Conservation (phyloP, 768 basidiomycete genomes). For the Suillus americanus region DNA sequence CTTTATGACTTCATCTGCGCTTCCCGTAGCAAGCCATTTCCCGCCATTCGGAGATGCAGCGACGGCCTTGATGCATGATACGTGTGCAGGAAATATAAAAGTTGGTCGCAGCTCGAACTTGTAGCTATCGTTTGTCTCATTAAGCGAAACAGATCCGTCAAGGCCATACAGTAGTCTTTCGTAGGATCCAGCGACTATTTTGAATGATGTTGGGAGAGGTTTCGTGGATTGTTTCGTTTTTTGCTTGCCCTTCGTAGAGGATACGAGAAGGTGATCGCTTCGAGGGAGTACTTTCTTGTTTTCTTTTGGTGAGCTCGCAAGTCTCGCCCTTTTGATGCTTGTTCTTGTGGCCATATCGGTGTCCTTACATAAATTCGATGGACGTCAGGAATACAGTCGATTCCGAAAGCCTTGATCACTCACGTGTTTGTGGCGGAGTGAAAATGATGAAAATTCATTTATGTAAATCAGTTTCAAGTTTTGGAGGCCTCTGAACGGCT, state of each 20-base stretch:
- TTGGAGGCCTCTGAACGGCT: too few relatives aligned
- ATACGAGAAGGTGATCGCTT: constrained; percentile 5
- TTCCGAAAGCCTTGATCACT: too few relatives aligned
- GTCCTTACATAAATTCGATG: not conserved
- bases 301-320: constrained; percentile 15
- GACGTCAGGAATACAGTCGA: too few relatives aligned
- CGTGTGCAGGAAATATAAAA: constrained; percentile 97
- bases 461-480: too few relatives aligned
- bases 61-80: constrained; percentile 88
- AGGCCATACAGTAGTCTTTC: constrained; percentile 95
- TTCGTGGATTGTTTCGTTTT: constrained; percentile 17
- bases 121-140: constrained; percentile 24
- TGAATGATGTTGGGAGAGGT: constrained; percentile 64
- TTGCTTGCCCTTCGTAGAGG: constrained; percentile 31
- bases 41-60: constrained; percentile 87
- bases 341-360: not conserved
- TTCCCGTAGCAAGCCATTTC: constrained; percentile 95
- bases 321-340: constrained; percentile 22
- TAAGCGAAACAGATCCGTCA: constrained; percentile 53
- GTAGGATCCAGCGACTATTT: constrained; percentile 90
- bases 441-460: too few relatives aligned
- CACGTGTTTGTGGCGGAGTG: too few relatives aligned
- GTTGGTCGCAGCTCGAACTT: constrained; percentile 63
- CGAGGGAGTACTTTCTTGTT: constrained; percentile 9
- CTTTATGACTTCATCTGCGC: constrained; percentile 95